Conservation (phyloP, 805 yeast genomes). For the Candida silvicultrix region DNA sequence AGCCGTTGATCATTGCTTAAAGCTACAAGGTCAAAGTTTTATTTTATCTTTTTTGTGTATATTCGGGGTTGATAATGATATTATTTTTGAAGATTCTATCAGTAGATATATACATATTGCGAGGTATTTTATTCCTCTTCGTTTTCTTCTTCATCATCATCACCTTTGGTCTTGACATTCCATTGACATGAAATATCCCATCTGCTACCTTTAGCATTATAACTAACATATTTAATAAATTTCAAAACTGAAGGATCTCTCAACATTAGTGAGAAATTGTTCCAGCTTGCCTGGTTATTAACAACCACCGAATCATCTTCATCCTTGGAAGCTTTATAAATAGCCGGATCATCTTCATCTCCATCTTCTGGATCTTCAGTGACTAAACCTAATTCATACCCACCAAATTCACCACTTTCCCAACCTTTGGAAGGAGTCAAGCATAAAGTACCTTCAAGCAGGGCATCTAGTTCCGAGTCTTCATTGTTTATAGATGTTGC, state of each 20-base stretch:
- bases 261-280: conserved; percentile 65
- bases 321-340: conserved; percentile 51
- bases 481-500: conserved; percentile 60
- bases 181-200: conserved; percentile 87
- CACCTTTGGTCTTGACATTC: conserved; percentile 52
- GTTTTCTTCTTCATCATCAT: conserved; percentile 30
- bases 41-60: not conserved
- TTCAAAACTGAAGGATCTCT: conserved; percentile 85
- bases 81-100: too few species aligned
- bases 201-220: conserved; percentile 81
- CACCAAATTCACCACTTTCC: conserved; percentile 89
- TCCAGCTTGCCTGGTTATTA: conserved; percentile 81
- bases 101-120: not conserved
- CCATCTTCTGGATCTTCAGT: conserved; percentile 39
- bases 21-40: not conserved
- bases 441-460: conserved; percentile 74
- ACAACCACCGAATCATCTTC: conserved; percentile 73
- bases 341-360: conserved; percentile 75
- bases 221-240: conserved; percentile 88
- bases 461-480: conserved; percentile 24
- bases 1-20: too few species aligned
- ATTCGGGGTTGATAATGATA: too few species aligned
- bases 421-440: conserved; percentile 81
- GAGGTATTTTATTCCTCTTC: too few species aligned
- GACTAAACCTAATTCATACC: conserved; percentile 88